Base-by-base conservation (phyloP, 306 rosid genomes). In the Ochetophila trinervis region DNA sequence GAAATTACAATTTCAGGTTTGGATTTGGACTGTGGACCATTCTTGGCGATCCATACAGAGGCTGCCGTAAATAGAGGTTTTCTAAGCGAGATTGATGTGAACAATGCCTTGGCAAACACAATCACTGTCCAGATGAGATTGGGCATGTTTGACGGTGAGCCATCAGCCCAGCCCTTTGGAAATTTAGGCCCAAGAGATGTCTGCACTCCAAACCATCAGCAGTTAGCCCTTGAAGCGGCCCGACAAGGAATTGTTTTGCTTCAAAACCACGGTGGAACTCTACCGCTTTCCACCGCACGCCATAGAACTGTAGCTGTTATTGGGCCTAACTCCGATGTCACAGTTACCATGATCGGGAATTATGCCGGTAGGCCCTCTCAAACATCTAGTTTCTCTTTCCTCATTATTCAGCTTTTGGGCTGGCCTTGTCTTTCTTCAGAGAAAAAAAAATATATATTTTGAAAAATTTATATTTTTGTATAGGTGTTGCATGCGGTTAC, bases 11-110 rank as follows among this genome's bases (percentile, higher is more conserved):
- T 3, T 69, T 54, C 27, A 81, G 97, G 97, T 10, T 54, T 88
- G 78, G 99, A 93, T 44, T 77, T 93, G 61, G 94, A 93, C 8
- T 93, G 98, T 75, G 98, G 98, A 57, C 91, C 91, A 0, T 93
- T 86, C 62, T 65, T 93, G 30, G 97, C 89, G 0, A 23, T 87
- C 49, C 79, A 89, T 53, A 85, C 97, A 0, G 94, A 90, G 19
- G 63, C n/a, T 0, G 97, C 97, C 0, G 66, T 93, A 3, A 78
- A 51, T 16, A 30, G 24, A 18, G 93, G 93, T 21, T 78, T 87
- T 3, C 35, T 90, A 3, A 54, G 70, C 0, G 91, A 87, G 69
- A 69, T 55, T 0, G 85, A 93, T 16, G 76, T 93, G 17, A 76
- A 87, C 79, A 76, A 74, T 36, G 97, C 97, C 2, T 81, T 93